Evolutionary conservation across 805 yeast genomes (phyloP), one percentile per base, ranked within the genome.

Genomic region (Jamesozyma hellenica): DNA sequence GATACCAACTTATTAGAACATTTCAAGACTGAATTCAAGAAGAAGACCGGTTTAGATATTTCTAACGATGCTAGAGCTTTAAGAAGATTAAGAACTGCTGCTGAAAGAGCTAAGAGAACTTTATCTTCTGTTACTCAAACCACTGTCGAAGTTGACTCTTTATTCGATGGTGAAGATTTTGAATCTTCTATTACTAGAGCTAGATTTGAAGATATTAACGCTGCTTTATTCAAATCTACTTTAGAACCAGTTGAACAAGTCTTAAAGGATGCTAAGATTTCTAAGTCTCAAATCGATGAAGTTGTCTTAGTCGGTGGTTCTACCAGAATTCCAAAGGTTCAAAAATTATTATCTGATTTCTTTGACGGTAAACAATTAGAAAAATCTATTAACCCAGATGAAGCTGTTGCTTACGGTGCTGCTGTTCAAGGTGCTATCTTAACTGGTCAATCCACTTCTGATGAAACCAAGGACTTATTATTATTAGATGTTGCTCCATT

Each of bases 331-430:
- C 96, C 96, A 76, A 88, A 86, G 82, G 82, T 88, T 65, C 96
- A 88, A 73, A 85, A 84, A 70, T 74, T 87, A 67, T 80, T 87
- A 52, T 80, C 94, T 49, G 96, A 87, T 71, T 87, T 77, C 84
- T 87, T 87, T 60, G 92, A 86, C 62, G 96, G 96, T 68, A 88
- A 88, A 77, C 88, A 85, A 70, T 83, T 86, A 67, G 92, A 85
- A 73, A 88, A 85, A 75, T 82, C 94, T 53, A 88, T 87, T 70
- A 87, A 87, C 87, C 96, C 96, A 55, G 96, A 87, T 75, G 96
- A 87, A 77, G 96, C 96, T 64, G 96, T 87, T 68, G 96, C 96
- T 62, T 86, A 86, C 77, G 96, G 96, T 81, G 97, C 97, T 62
- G 96, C 97, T 62, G 96, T 88, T 60, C 96, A 88, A 76, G 97